Conservation (phyloP, 352 stramenopile species). For the Pythium volutum region DNA sequence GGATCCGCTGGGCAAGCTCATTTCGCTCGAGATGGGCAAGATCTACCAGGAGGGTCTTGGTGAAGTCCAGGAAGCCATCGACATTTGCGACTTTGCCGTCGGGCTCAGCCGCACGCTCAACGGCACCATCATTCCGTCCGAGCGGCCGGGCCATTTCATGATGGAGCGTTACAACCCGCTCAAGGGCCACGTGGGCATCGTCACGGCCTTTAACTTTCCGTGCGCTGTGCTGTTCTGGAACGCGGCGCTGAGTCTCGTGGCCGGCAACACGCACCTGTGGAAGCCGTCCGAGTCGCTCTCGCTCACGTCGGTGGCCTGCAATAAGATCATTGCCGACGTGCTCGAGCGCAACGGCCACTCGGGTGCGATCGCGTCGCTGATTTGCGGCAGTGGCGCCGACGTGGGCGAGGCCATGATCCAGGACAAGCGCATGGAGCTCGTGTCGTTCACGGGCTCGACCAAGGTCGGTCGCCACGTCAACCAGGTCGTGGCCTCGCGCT, state of each 20-base stretch:
- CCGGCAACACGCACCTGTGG: slow-evolving; percentile 91
- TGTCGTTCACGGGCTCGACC: slow-evolving; percentile 92
- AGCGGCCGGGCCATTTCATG: slow-evolving; percentile 91
- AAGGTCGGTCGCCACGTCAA: slow-evolving; percentile 87
- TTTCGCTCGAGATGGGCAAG: slow-evolving; percentile 93
- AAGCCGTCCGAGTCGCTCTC: slow-evolving; percentile 90
- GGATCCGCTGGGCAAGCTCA: slow-evolving; percentile 86
- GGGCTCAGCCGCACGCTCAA: slow-evolving; percentile 88
- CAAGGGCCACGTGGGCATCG: slow-evolving; percentile 91
- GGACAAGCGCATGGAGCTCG: slow-evolving; percentile 85
- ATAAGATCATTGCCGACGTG: slow-evolving; percentile 89
- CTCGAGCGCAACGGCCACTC: slow-evolving; percentile 83
- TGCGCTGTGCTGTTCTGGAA: slow-evolving; percentile 92
- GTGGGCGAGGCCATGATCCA: slow-evolving; percentile 84
- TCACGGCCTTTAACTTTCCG: slow-evolving; percentile 94
- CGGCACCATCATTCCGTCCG: slow-evolving; percentile 88
- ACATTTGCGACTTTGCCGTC: slow-evolving; percentile 94
- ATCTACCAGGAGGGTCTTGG: slow-evolving; percentile 91
- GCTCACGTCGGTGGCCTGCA: slow-evolving; percentile 87
- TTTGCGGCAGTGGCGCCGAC: slow-evolving; percentile 70
- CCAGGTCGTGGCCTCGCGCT: slow-evolving; percentile 82
- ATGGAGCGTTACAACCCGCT: slow-evolving; percentile 94
- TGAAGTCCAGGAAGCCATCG: slow-evolving; percentile 92
- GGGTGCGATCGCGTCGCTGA: slow-evolving; percentile 81
- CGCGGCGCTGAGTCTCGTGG: slow-evolving; percentile 85